Percentiles rank a stretch among this genome's conserved stretches.
Conservation (phyloP, 2,329 filamentous ascomycete species). For the Sporothrix globosa region DNA sequence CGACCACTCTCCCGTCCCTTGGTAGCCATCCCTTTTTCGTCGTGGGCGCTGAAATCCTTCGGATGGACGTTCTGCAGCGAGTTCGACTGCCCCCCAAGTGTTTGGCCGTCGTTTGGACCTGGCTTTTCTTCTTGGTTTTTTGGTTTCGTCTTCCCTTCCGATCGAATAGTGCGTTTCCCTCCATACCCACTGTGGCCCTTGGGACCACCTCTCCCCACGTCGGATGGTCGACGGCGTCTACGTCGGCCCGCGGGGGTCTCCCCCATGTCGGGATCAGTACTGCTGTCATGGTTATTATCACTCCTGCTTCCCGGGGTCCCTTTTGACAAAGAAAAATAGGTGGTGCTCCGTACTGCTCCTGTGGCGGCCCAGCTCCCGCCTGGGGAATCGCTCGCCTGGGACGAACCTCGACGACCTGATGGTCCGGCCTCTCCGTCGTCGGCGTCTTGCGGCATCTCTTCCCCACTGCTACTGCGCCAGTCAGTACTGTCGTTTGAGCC, state of each 20-base stretch:
- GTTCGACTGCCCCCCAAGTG: neutral
- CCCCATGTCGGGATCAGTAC: constrained; percentile 11
- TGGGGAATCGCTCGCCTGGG: constrained; percentile 24
- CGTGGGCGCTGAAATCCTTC: neutral
- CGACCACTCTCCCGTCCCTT: neutral
- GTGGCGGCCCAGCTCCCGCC: constrained; percentile 20
- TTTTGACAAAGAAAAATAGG: constrained; percentile 7
- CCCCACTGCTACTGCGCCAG: constrained; percentile 18
- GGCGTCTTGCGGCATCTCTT: neutral
- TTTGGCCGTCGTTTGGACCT: neutral
- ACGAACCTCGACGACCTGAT: constrained; percentile 22
- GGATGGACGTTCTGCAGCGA: neutral
- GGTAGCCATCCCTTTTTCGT: neutral
- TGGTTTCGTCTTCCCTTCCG: neutral
- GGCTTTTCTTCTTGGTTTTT: neutral
- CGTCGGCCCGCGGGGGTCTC: neutral
- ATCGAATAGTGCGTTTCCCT: neutral
- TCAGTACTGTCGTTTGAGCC: constrained; percentile 18
- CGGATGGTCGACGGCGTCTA: neutral
- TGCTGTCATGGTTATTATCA: constrained; percentile 21
- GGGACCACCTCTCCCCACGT: neutral
- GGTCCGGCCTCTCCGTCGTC: constrained; percentile 18
- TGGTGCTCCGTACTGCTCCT: constrained; percentile 26
- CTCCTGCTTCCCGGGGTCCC: constrained; percentile 4
- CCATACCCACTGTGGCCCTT: neutral